A percentile compares a stretch with the other conserved stretches of the same genome.
Evolutionary conservation across 495 filamentous ascomycete genomes (phyloP).

Genomic region (Xylona heveae): DNA sequence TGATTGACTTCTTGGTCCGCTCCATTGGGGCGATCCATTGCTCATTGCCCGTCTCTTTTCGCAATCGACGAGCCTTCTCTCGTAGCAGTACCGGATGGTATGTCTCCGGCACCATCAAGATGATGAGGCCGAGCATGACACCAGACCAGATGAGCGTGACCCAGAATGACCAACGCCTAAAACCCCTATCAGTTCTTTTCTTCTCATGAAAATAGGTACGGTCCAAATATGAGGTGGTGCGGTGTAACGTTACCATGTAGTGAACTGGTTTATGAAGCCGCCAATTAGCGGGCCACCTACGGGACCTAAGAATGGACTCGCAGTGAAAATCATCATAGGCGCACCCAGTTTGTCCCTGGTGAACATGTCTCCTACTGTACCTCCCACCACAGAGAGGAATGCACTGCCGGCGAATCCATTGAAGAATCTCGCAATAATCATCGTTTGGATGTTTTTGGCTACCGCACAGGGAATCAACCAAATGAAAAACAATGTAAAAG

Average conservation of each 20-base stretch:
- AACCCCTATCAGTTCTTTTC: neutral
- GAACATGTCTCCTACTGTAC: conserved; percentile 84
- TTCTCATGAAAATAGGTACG: neutral
- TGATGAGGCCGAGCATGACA: conserved; percentile 34
- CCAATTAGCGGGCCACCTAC: conserved; percentile 28
- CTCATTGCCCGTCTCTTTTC: conserved; percentile 58
- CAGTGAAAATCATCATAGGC: conserved; percentile 68
- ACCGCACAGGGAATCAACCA: conserved; percentile 81
- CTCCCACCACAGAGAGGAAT: conserved; percentile 77
- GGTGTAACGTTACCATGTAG: conserved; percentile 31
- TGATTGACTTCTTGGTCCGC: conserved; percentile 46
- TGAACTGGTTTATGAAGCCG: conserved; percentile 60
- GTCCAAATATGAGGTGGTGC: neutral
- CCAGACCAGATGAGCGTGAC: conserved; percentile 65
- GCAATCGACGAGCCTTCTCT: conserved; percentile 46
- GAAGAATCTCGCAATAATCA: conserved; percentile 69
- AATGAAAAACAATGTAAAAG: conserved; percentile 60
- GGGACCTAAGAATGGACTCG: conserved; percentile 57
- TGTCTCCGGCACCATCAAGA: conserved; percentile 71
- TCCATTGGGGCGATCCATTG: conserved; percentile 68
- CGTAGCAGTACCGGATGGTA: conserved; percentile 64
- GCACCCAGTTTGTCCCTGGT: conserved; percentile 45
- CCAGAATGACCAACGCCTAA: conserved; percentile 74
- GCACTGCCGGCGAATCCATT: conserved; percentile 69
- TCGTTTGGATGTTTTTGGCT: conserved; percentile 60